Evolutionary conservation across 2,329 filamentous ascomycete genomes (phyloP).

Genomic region (Ceratocystis papillata): DNA sequence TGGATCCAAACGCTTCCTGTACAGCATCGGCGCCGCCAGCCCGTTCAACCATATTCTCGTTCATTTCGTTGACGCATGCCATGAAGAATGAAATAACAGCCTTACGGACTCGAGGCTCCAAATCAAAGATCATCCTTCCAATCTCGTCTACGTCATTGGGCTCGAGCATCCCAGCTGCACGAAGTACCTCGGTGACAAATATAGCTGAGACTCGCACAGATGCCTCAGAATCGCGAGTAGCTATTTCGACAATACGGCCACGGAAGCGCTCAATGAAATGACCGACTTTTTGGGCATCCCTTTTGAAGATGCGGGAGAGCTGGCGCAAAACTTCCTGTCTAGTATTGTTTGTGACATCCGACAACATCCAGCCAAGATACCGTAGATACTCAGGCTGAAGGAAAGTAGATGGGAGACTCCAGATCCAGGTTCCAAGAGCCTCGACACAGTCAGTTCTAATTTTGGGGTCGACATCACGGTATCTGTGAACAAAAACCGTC

Average conservation of each 20-base stretch:
- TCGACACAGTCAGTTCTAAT: slow-evolving; percentile 83
- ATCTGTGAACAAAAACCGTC: slow-evolving; percentile 87
- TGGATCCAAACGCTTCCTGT: slow-evolving; percentile 60
- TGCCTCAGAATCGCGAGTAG: slow-evolving; percentile 70
- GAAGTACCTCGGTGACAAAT: slow-evolving; percentile 68
- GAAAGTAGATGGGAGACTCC: slow-evolving; percentile 71
- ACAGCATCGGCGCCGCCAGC: slow-evolving; percentile 69
- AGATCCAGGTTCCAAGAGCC: slow-evolving; percentile 81
- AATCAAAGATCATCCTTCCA: slow-evolving; percentile 79
- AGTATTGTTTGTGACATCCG: slow-evolving; percentile 63
- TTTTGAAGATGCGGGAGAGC: slow-evolving; percentile 65
- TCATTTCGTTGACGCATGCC: slow-evolving; percentile 71
- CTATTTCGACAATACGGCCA: slow-evolving; percentile 81
- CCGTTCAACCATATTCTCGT: slow-evolving; percentile 69
- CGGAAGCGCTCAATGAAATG: slow-evolving; percentile 92
- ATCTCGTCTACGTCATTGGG: slow-evolving; percentile 83
- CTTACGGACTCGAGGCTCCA: slow-evolving; percentile 72
- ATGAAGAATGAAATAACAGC: slow-evolving; percentile 85
- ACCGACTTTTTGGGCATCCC: slow-evolving; percentile 70
- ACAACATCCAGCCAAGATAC: slow-evolving; percentile 92
- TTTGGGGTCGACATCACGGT: slow-evolving; percentile 82
- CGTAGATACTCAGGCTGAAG: slow-evolving; percentile 83
- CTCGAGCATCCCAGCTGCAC: slow-evolving; percentile 76
- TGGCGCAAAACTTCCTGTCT: slow-evolving; percentile 81
- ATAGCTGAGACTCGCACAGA: slow-evolving; percentile 71